Conservation (phyloP, 192 early-diverging fungal species). For the Glomus cerebriforme region DNA sequence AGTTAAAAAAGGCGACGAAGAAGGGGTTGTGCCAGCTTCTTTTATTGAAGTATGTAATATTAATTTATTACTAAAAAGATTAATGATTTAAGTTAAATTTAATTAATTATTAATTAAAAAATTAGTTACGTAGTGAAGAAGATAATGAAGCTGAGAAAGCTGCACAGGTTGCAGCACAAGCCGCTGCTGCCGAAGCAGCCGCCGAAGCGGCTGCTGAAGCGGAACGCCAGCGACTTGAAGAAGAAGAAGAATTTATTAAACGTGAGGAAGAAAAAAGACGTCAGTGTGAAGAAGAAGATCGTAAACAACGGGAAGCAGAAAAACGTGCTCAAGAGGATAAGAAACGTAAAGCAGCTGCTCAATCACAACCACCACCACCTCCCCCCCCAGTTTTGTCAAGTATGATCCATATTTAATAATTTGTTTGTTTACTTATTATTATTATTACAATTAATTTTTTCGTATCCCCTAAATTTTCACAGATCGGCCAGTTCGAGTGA, state of each 20-base stretch:
- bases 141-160: constrained; percentile 30
- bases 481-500: constrained; percentile 21
- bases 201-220: too few relatives aligned
- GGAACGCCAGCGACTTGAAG: constrained; percentile 10
- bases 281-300: constrained; percentile 32
- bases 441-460: neutral
- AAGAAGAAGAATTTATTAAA: constrained; percentile 29
- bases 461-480: neutral
- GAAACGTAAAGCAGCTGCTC: constrained; percentile 37
- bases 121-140: constrained; percentile 29
- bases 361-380: neutral
- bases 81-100: neutral
- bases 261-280: constrained; percentile 34
- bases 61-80: neutral
- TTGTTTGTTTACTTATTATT: neutral
- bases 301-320: constrained; percentile 38
- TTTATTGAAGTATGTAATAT: constrained; percentile 64
- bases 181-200: neutral
- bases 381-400: constrained; percentile 14
- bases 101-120: constrained; percentile 17
- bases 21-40: constrained; percentile 84
- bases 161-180: constrained; percentile 34
- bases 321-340: constrained; percentile 36
- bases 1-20: constrained; percentile 57
- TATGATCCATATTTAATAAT: neutral